phyloP scores from a whole-genome alignment of 768 basidiomycete genomes.

The Neoboletus brunneissimus region DNA sequence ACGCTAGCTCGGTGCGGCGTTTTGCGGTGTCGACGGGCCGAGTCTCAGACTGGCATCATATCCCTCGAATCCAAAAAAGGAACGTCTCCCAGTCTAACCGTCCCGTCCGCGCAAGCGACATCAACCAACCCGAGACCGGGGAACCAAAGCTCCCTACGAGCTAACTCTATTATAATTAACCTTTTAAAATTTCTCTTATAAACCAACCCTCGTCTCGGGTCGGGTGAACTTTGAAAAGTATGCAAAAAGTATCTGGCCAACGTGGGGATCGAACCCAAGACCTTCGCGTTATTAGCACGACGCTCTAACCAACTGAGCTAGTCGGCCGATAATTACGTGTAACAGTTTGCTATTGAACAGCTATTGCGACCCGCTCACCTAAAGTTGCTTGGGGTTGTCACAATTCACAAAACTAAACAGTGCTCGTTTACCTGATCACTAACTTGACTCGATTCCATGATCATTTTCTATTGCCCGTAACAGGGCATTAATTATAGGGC shows the following conservation, averaged over 20 bases:
- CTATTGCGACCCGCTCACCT: no score
- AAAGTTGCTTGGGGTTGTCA: no score
- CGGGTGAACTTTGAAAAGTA: no score
- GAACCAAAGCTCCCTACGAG: no score
- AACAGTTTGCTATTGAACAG: not conserved
- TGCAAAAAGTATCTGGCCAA: slow-evolving; percentile 44
- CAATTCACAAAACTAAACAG: no score
- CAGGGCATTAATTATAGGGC: not conserved
- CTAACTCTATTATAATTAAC: no score
- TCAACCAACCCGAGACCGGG: no score
- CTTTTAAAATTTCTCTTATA: no score
- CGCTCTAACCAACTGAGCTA: slow-evolving; percentile 36
- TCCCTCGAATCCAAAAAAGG: slow-evolving; percentile 19
- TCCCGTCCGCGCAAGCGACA: no score
- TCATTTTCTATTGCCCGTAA: not conserved
- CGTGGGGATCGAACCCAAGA: slow-evolving; percentile 81
- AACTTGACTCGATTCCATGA: not conserved
- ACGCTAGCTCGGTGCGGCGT: not conserved
- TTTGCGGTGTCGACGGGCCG: slow-evolving; percentile 19
- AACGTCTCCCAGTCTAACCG: not conserved
- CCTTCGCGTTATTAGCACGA: slow-evolving; percentile 39
- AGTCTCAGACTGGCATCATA: slow-evolving; percentile 19
- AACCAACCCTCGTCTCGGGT: no score
- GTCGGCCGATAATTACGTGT: slow-evolving; percentile 15
- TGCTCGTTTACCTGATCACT: no score